Base-by-base conservation (phyloP, 768 basidiomycete genomes). In the Tephrocybe sp. region DNA sequence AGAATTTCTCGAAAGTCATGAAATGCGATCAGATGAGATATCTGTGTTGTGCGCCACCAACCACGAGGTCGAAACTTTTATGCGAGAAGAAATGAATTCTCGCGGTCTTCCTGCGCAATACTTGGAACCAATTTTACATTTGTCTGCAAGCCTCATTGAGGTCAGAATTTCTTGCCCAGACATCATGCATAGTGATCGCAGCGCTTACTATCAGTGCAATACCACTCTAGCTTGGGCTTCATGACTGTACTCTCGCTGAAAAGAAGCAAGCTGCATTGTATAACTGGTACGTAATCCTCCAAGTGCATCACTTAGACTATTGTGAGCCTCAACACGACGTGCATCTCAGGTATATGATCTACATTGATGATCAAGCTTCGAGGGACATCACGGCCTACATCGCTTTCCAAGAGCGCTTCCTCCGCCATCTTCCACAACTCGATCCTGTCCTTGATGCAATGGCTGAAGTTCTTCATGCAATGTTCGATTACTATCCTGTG, bases 281-380 rank as follows among this genome's bases (percentile, higher is more conserved):
- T 34, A 54, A 51, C n/a, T 62, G 61, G 61, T 62, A 15, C 33
- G 33, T 6, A 6, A 10, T n/a, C n/a, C n/a, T n/a, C n/a, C n/a
- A n/a, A n/a, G n/a, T n/a, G n/a, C n/a, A n/a, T n/a, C n/a, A n/a
- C n/a, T n/a, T n/a, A n/a, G n/a, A n/a, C n/a, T n/a, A n/a, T n/a
- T n/a, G n/a, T n/a, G n/a, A n/a, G n/a, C n/a, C n/a, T n/a, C n/a
- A n/a, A n/a, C n/a, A n/a, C n/a, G n/a, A n/a, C n/a, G n/a, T n/a
- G n/a, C n/a, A n/a, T n/a, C n/a, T n/a, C 42, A 60, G 61, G 61
- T 55, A 55, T 18, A 23, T 55, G 18, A 47, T 62, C 24, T 56
- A 60, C 21, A 47, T 56, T 15, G 57, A 60, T 34, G 59, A 58
- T 31, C n/a, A 9, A 22, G 15, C 45, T 7, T 21, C 47, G 1